Evolutionary conservation across 2,329 filamentous ascomycete genomes (phyloP).

Genomic region (Beauveria sp.): DNA sequence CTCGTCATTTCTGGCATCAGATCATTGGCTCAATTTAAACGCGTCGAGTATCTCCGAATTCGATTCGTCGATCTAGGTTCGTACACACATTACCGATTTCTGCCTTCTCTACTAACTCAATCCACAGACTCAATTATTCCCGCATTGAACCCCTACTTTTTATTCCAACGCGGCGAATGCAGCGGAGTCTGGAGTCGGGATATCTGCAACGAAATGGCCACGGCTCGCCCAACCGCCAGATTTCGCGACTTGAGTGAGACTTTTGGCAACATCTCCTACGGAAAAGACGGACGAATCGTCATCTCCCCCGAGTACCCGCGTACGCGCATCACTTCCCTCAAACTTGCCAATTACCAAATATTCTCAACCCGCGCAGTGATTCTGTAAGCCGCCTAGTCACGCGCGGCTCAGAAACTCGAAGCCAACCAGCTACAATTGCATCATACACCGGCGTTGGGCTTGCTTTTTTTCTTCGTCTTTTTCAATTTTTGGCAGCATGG

Average conservation of each 20-base stretch:
- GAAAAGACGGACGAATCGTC: slow-evolving; percentile 51
- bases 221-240: slow-evolving; percentile 47
- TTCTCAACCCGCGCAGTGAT: slow-evolving; percentile 33
- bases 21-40: slow-evolving; percentile 49
- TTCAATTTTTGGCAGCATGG: not conserved
- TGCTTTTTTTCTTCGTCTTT: not conserved
- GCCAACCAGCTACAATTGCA: not conserved
- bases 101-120: slow-evolving; percentile 13
- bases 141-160: slow-evolving; percentile 65
- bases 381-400: slow-evolving; percentile 18
- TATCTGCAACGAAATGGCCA: slow-evolving; percentile 54
- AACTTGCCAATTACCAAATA: slow-evolving; percentile 49
- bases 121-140: slow-evolving; percentile 58
- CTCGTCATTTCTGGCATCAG: slow-evolving; percentile 57
- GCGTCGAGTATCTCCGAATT: slow-evolving; percentile 59
- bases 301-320: slow-evolving; percentile 48
- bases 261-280: slow-evolving; percentile 51
- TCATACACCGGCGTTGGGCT: slow-evolving; percentile 1
- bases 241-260: slow-evolving; percentile 58
- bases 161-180: slow-evolving; percentile 51
- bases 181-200: slow-evolving; percentile 65
- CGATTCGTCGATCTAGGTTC: slow-evolving; percentile 65
- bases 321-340: slow-evolving; percentile 46
- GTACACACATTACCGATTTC: slow-evolving; percentile 15
- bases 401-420: not conserved